phyloP scores from a whole-genome alignment of 208 protist genomes.

The Endotrypanum monterogeii region DNA sequence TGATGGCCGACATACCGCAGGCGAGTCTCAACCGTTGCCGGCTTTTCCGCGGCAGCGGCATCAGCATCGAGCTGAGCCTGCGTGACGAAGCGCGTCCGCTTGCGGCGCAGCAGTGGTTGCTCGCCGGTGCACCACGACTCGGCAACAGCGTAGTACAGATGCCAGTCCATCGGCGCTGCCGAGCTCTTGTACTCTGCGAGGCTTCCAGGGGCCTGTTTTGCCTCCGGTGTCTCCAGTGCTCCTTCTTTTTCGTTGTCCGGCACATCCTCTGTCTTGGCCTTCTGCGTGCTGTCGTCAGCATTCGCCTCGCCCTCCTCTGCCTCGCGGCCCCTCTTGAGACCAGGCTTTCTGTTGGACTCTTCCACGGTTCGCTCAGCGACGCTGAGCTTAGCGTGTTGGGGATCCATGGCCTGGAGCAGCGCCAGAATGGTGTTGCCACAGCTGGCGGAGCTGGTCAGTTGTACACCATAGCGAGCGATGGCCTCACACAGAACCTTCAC shows the following conservation, averaged over 20 bases:
- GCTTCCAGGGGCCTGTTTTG: slow-evolving; percentile 21
- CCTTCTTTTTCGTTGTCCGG: slow-evolving; percentile 13
- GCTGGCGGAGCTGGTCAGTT: slow-evolving; percentile 39
- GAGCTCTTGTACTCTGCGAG: slow-evolving; percentile 36
- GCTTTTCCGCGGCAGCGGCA: slow-evolving; percentile 18
- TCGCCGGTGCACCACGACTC: slow-evolving; percentile 57
- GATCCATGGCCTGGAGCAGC: slow-evolving; percentile 56
- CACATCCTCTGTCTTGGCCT: slow-evolving; percentile 24
- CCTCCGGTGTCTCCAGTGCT: neutral
- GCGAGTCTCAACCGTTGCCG: slow-evolving; percentile 30
- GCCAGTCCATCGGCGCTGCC: slow-evolving; percentile 48
- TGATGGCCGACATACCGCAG: slow-evolving; percentile 67
- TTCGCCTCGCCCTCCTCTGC: slow-evolving; percentile 24
- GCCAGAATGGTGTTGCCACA: slow-evolving; percentile 62
- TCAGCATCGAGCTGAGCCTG: slow-evolving; percentile 26
- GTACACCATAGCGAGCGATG: slow-evolving; percentile 58
- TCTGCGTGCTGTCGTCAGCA: slow-evolving; percentile 17
- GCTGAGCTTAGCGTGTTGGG: slow-evolving; percentile 29
- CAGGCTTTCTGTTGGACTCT: slow-evolving; percentile 18
- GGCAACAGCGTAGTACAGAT: slow-evolving; percentile 65
- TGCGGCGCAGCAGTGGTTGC: slow-evolving; percentile 13
- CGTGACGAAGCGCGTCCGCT: slow-evolving; percentile 11
- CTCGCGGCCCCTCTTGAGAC: slow-evolving; percentile 45
- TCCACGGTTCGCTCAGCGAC: slow-evolving; percentile 22
- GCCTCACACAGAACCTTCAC: slow-evolving; percentile 64